Conservation (phyloP, 805 yeast species). For the Debaryomyces castellii region DNA sequence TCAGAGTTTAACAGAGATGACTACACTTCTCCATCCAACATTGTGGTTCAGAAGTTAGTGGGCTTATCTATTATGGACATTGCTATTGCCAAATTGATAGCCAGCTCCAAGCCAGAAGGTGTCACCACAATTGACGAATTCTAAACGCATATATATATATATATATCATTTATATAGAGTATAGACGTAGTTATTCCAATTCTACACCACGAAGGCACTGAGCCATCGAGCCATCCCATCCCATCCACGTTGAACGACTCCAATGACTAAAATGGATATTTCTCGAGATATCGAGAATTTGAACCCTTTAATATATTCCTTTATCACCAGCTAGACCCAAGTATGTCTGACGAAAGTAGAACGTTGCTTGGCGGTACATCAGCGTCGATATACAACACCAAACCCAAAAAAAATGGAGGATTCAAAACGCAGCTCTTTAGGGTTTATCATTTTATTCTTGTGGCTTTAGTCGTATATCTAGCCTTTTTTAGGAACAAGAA, state of each 20-base stretch:
- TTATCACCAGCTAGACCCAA: not conserved
- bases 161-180: not conserved
- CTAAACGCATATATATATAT: not conserved
- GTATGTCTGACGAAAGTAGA: slow-evolving; percentile 6
- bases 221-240: not conserved
- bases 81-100: slow-evolving; percentile 46
- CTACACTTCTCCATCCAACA: not conserved
- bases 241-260: not conserved
- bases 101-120: slow-evolving; percentile 19
- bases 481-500: not conserved
- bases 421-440: not conserved
- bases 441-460: slow-evolving; percentile 4
- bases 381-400: slow-evolving; percentile 6
- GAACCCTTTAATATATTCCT: not conserved
- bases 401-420: slow-evolving; percentile 3
- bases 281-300: not conserved
- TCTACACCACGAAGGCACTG: too few species aligned
- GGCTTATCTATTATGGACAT: slow-evolving; percentile 65
- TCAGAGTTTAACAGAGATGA: slow-evolving; percentile 11
- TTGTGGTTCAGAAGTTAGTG: slow-evolving; percentile 49
- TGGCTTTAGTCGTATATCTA: slow-evolving; percentile 2
- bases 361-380: slow-evolving; percentile 6
- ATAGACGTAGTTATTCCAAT: not conserved
- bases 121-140: slow-evolving; percentile 9
- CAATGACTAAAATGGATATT: not conserved